These are phyloP conservation scores for Hygrocybe punicea DNA, from an alignment of 768 basidiomycete species.

Conservation along the genomic window DNA sequence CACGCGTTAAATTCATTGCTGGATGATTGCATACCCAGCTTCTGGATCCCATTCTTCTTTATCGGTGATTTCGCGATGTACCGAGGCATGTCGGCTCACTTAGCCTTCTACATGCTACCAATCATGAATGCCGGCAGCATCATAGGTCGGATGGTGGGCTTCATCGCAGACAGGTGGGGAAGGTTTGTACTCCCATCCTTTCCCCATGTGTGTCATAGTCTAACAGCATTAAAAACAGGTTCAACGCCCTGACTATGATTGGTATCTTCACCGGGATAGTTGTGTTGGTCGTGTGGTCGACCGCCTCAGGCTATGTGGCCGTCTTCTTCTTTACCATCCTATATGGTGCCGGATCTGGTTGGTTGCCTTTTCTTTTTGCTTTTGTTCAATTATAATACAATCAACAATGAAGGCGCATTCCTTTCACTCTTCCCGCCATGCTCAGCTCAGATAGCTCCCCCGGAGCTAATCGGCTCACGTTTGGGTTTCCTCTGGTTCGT, in stretches of 20 bases:
- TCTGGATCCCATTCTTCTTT: constrained; percentile 2
- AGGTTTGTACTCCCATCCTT: neutral
- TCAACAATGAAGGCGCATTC: neutral
- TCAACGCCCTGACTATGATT: too few relatives aligned
- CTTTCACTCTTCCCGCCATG: neutral
- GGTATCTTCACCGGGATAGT: too few relatives aligned
- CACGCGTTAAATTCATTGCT: neutral
- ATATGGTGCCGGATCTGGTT: neutral
- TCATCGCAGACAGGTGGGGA: neutral
- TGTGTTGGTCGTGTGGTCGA: too few relatives aligned
- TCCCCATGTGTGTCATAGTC: neutral
- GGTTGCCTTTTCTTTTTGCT: neutral
- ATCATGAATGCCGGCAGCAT: constrained; percentile 4
- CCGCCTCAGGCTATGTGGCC: neutral
- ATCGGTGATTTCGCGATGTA: constrained; percentile 1
- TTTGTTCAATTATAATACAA: neutral
- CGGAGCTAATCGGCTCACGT: neutral
- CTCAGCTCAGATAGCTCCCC: neutral
- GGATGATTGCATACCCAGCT: neutral
- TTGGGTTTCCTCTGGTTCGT: neutral
- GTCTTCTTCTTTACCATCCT: neutral
- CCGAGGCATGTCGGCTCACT: neutral
- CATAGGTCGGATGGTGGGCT: neutral
- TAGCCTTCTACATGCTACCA: constrained; percentile 6
- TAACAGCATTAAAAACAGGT: too few relatives aligned